These are phyloP conservation scores for Immersiporthe knoxdaviesiana DNA, from an alignment of 2,329 filamentous ascomycete species.

Conservation along the genomic window DNA sequence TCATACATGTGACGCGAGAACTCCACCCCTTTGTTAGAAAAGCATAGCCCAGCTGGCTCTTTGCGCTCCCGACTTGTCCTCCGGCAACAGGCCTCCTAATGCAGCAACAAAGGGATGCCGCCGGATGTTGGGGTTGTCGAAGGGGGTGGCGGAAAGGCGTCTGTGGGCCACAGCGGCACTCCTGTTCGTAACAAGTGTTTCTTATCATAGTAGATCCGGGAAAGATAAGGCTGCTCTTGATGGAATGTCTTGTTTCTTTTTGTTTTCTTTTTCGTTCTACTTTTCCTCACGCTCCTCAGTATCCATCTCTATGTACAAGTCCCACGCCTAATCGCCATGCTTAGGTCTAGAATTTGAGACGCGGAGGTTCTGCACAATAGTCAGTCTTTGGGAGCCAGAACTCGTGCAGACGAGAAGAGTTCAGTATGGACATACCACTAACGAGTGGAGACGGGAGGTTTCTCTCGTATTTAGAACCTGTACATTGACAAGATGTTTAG, in stretches of 20 bases:
- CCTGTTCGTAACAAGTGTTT: neutral
- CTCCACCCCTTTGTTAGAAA: neutral
- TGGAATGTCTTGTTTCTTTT: neutral
- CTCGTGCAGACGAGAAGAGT: neutral
- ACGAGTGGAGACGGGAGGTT: conserved; percentile 82
- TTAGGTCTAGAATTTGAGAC: conserved; percentile 48
- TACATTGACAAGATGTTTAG: conserved; percentile 14
- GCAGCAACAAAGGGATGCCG: neutral
- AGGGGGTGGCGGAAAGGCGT: neutral
- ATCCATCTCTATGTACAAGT: conserved; percentile 41
- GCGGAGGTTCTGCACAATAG: conserved; percentile 50
- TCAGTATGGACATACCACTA: conserved; percentile 66
- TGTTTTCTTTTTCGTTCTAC: neutral
- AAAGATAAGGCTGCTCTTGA: neutral
- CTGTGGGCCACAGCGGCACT: neutral
- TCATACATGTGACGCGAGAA: neutral
- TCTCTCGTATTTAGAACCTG: conserved; percentile 94
- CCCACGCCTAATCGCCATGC: conserved; percentile 25
- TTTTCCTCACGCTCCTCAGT: neutral
- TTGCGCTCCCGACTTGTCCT: neutral
- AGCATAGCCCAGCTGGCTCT: neutral
- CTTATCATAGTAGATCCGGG: neutral
- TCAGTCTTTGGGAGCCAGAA: conserved; percentile 25
- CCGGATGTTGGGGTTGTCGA: neutral
- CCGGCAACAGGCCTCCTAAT: neutral